Conservation (phyloP, 169 alveolate species). For the Babesia sp. region DNA sequence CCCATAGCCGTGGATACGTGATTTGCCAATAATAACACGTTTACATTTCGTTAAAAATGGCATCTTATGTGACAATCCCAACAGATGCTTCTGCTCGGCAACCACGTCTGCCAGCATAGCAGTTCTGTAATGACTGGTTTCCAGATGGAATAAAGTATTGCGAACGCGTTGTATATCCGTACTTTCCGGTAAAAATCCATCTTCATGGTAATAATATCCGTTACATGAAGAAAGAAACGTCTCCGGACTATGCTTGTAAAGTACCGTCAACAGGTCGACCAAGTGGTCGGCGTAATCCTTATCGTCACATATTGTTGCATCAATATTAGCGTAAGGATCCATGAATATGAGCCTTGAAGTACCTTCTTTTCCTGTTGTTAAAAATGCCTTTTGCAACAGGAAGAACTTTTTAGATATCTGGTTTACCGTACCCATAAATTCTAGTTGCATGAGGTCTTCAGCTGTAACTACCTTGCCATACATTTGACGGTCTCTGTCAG, state of each 20-base stretch:
- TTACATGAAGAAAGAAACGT: conserved; percentile 17
- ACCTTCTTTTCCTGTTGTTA: conserved; percentile 22
- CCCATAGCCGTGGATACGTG: conserved; percentile 60
- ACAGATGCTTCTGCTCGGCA: conserved; percentile 11
- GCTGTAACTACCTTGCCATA: conserved; percentile 31
- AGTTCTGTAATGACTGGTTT: conserved; percentile 16
- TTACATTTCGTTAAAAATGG: conserved; percentile 41
- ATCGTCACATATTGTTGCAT: conserved; percentile 40
- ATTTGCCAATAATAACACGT: conserved; percentile 43
- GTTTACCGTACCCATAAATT: conserved; percentile 20
- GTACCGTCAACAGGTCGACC: not conserved
- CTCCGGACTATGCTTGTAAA: conserved; percentile 18
- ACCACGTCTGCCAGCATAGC: conserved; percentile 34
- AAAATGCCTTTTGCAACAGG: conserved; percentile 19
- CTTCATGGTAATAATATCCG: conserved; percentile 54
- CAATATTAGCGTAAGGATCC: conserved; percentile 54
- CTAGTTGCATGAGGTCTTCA: conserved; percentile 33
- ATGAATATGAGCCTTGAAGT: conserved; percentile 29
- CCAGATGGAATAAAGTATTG: conserved; percentile 24
- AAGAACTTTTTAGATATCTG: conserved; percentile 33
- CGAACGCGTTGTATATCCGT: conserved; percentile 29
- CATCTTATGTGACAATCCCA: conserved; percentile 11
- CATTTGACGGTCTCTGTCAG: conserved; percentile 11
- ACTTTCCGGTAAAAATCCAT: conserved; percentile 41
- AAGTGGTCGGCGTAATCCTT: conserved; percentile 24